Evolutionary conservation across 208 protist genomes (phyloP).

Genomic region (Trypanosoma brucei): DNA sequence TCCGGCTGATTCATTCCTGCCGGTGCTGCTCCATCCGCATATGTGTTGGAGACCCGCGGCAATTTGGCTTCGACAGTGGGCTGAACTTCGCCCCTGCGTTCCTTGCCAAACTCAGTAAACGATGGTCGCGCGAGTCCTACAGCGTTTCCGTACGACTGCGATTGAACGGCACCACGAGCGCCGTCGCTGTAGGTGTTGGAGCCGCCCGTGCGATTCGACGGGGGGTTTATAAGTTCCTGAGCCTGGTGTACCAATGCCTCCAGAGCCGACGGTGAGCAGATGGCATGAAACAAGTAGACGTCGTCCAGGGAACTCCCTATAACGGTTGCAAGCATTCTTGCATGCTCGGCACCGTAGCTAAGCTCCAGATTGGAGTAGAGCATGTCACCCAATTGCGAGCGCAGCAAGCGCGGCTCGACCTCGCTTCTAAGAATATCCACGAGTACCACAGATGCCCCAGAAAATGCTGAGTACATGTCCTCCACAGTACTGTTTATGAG

Average conservation of each 20-base stretch:
- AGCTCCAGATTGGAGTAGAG: conserved; percentile 16
- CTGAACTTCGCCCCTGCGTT: conserved; percentile 9
- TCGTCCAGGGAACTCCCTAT: conserved; percentile 29
- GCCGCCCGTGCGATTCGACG: conserved; percentile 7
- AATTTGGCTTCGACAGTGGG: conserved; percentile 4
- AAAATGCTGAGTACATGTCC: conserved; percentile 52
- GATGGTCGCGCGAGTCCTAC: conserved; percentile 6
- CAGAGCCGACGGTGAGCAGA: conserved; percentile 38
- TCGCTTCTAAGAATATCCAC: conserved; percentile 22
- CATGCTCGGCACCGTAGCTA: conserved; percentile 24
- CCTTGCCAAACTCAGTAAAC: conserved; percentile 19
- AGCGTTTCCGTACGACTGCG: conserved; percentile 10
- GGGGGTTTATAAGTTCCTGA: conserved; percentile 29
- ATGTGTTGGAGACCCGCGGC: conserved; percentile 4
- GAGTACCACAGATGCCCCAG: conserved; percentile 7
- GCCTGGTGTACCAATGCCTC: conserved; percentile 36
- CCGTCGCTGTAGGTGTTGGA: conserved; percentile 9
- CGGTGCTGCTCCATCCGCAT: conserved; percentile 4
- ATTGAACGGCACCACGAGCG: conserved; percentile 3
- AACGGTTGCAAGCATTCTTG: conserved; percentile 28
- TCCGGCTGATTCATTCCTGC: conserved; percentile 8
- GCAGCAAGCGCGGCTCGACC: conserved; percentile 12
- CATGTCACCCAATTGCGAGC: conserved; percentile 17
- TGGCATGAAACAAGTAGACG: conserved; percentile 37
- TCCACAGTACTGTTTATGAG: conserved; percentile 36